Base-by-base conservation (phyloP, 768 basidiomycete genomes). In the Amanita pallidorosea region DNA sequence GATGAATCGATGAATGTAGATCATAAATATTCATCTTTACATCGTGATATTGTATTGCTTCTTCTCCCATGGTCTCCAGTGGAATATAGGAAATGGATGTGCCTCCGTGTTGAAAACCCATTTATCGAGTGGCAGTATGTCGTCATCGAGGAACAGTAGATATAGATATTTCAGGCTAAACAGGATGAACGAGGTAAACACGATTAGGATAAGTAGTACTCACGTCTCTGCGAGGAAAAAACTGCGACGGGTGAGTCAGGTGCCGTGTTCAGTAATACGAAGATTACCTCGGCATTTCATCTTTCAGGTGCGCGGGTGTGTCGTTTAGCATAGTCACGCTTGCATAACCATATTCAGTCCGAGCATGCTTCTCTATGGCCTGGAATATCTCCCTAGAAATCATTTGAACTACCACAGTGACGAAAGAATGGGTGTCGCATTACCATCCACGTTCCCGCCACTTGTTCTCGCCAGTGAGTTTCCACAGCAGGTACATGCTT, bases 51-150 rank as follows among this genome's bases (percentile, higher is more conserved):
- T 70, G 57, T 74, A 76, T 45, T 57, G 59, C 51, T 65, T 60
- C 54, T 68, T 75, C 63, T 85, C 80, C 68, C 71, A 69, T 29
- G 67, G 57, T 12, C 61, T 75, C 86, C 83, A 87, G 20, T 71
- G 58, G 53, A 86, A 83, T 22, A 86, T 70, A 2, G 85, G 86
- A n/a, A 90, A 62, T 15, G 88, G 88, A 58, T 90, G 89, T 20
- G 85, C 89, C 61, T 81, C 76, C 0, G 79, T 79, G 53, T 81
- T 81, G 54, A 81, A 78, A 11, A 81, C 77, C 75, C 76, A 81
- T 45, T 72, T 58, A 15, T 76, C 66, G 13, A 81, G 56, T 4
- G 73, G 67, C 15, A 88, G 56, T 8, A 75, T 64, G 48, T 87
- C 83, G 2, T 76, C 74, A 23, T 86, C 79, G 45, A 67, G 70